Evolutionary conservation across 2,329 filamentous ascomycete species (phyloP), one percentile per base, ranked within the genome.

Genomic region (Stemphylium vesicarium): DNA sequence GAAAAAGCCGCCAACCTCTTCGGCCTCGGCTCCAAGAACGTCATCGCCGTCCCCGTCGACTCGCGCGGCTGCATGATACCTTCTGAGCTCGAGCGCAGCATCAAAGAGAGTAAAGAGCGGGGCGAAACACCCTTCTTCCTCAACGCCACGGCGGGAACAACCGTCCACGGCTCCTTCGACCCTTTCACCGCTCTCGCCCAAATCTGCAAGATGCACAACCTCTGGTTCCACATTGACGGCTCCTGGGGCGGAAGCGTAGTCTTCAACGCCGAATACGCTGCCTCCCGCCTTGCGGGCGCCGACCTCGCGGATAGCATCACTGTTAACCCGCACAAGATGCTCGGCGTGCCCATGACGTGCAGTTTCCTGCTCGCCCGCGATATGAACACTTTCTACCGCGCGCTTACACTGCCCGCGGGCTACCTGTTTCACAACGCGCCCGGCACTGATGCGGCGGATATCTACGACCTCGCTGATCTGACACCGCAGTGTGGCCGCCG

Each of bases 271-370:
- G 90, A 87, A 0, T 67, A 81, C n/a, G 62, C 90, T 38, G 79
- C 79, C 40, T 65, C 78, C 49, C 90, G 92, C 70, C 79, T 98
- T 9, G 74, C 79, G 1, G 94, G 94, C 12, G 80, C 84, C 2
- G 82, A 92, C 39, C 82, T 88, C 36, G 95, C 93, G 9, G 84
- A 97, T 75, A 91, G 87, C 12, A 80, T 98, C 35, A 91, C 92
- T 2, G 85, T 96, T 50, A 98, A 96, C 75, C 93, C 95, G 53
- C 95, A 99, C 79, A 98, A 98, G 79, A 98, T 98, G 95, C 84
- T 98, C 71, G 91, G 91, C 54, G 90, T 92, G 2, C 94, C 95
- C 0, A 80, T 96, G 36, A 96, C 93, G 0, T 98, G 93, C 78
- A 93, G 89, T 0, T 97, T 96, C 79, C 83, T 99, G 4, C 83